Base-by-base conservation (phyloP, 257 asterid genomes). In the Paulownia fortunei region DNA sequence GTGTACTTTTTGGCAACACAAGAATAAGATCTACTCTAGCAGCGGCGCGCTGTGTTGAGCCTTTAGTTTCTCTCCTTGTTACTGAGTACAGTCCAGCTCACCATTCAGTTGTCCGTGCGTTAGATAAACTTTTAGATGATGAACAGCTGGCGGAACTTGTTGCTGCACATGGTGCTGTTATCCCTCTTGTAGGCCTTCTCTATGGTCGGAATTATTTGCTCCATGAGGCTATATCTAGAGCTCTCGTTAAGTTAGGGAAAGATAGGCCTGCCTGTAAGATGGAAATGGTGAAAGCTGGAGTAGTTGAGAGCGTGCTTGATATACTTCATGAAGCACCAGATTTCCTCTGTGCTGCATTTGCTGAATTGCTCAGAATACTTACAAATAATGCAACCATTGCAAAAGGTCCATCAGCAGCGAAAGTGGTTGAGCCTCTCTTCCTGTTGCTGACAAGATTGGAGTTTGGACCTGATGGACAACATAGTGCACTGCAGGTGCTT, bases 231-330 rank as follows among this genome's bases (percentile, higher is more conserved):
- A 87, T 93, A 76, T 96, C 98, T 10, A 88, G 95, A 83, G 98
- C 94, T 82, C 96, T 96, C 3, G 99, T 96, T 73, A 96, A 96
- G 90, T 82, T 96, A 62, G 98, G 97, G 68, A 96, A 93, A 82
- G 98, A 96, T 80, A 87, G 99, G 86, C 98, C 99, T 58, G 88
- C 91, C 5, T 92, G 98, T 81, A 96, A 96, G 92, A 88, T 90
- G 86, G 99, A 96, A 80, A 96, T 96, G 99, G 97, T 93, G 85
- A 96, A 96, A 86, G 96, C 98, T 32, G 99, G 97, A 36, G 91
- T 87, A 21, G 84, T 92, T 37, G 99, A 92, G 84, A 81, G 94
- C 49, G 80, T 86, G 71, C 98, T 96, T 47, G 96, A 92, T 69
- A 92, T 96, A 66, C 94, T 93, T 58, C 94, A 92, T 11, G 99